Evolutionary conservation across 306 rosid genomes (phyloP), one percentile per base, ranked within the genome.

Genomic region (Citrullus mucosospermus): DNA sequence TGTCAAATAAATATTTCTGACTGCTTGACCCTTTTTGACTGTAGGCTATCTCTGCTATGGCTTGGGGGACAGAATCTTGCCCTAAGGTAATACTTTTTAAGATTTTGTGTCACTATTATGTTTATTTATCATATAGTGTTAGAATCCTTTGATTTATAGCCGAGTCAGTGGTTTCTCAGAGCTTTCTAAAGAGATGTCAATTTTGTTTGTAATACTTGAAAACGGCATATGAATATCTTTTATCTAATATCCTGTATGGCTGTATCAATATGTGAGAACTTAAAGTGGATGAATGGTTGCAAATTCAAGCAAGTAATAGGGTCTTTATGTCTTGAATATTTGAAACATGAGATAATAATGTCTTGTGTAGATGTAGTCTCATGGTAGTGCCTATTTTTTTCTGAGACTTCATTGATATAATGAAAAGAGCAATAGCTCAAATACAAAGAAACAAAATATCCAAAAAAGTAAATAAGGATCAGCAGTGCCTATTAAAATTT

Each of bases 11-110:
- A 50, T 28, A 77, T 53, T 67, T 67, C 67, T 14, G 8, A 57
- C 28, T 81, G 41, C 57, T 70, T 80, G 43, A 22, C 28, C 7
- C 53, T 73, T 65, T 54, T 80, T 36, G 56, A 69, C 58, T 86
- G 76, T 85, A 95, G 99, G 97, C 99, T 9, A 85, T 95, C 66
- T 86, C 99, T 34, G 97, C 97, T 50, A 92, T 95, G 99, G 99
- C 97, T 54, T 95, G 99, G 99, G 99, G 99, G 57, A 95, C 99
- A 15, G 91, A 88, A 91, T 86, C 93, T 82, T 95, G 97, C 82
- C 99, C 99, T 14, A 95, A 95, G 97, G 98, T 93, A 22, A 70
- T 81, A 50, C 56, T 80, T 78, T 82, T 78, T 67, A 15, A 1
- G 2, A 17, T 5, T 54, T 55, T 39, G 6, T 53, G n/a, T 32